Base-by-base conservation (phyloP, 1,139 yeast species). In the Pneumocystis wakefieldiae region DNA sequence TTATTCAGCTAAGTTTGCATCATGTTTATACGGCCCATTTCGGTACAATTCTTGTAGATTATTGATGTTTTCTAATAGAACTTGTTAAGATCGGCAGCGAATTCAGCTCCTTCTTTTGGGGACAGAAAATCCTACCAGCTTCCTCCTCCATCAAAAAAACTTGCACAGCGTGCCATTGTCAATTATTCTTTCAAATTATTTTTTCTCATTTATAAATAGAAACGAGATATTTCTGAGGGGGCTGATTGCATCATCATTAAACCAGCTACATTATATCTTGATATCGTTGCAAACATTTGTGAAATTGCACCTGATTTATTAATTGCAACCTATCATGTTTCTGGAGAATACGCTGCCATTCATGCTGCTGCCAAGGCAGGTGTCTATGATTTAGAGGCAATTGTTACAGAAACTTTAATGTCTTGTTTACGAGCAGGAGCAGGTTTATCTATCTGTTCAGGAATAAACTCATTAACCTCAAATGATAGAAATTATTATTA, bases 311-410 rank as follows among this genome's bases (percentile, higher is more conserved):
- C 78, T 63, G 94, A 92, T 73, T 83, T 86, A 70, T 98, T 98
- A 37, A 78, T 92, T 62, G 90, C 96, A 72, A 94, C 95, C 35
- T 92, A 92, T 75, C 98, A 94, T 74, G 99, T 92, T 39, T 84
- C 94, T 74, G 99, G 99, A 61, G 99, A 92, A 75, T 92, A 83
- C 73, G 97, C 98, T 61, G 92, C 94, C 98, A 77, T 92, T 68
- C 96, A 91, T 73, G 98, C 98, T 10, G 98, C 97, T 62, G 97
- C 97, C 38, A 97, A 91, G 70, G 91, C 91, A 79, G 96, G 95
- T 35, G 81, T 91, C 64, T 88, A 86, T 66, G 97, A 92, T 73
- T 80, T 94, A 74, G 86, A 89, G 74, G 80, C 83, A 8, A 86
- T 92, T 75, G 98, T 97, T 0, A 87, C 87, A 71, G 99, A 92